Conservation (phyloP, 805 yeast genomes). For the Monosporozyma servazzii region DNA sequence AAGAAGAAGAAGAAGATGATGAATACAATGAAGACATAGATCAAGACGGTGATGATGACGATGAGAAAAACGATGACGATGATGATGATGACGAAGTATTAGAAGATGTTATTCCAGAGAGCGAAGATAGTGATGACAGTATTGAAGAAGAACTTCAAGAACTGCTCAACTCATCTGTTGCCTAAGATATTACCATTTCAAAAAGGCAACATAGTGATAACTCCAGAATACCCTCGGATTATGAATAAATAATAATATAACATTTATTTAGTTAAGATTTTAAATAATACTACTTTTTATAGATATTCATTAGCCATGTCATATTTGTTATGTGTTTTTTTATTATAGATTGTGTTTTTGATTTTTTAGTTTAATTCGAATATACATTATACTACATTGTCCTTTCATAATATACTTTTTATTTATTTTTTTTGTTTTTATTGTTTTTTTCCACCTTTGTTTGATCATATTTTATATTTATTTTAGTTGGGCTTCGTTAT, state of each 20-base stretch:
- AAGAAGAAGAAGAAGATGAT: constrained; percentile 1
- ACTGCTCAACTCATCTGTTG: not conserved
- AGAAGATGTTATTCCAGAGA: constrained; percentile 17
- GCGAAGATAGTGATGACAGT: constrained; percentile 6
- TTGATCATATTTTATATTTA: not conserved
- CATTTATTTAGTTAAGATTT: not conserved
- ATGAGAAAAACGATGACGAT: constrained; percentile 7
- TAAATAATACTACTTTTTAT: not conserved
- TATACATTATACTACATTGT: not conserved
- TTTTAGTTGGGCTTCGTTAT: not conserved
- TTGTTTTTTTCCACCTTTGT: too few relatives aligned
- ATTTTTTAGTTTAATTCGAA: not conserved
- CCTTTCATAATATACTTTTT: not conserved
- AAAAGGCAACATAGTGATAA: not conserved
- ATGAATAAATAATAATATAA: not conserved
- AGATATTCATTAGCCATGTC: not conserved
- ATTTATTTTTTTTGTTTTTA: not conserved
- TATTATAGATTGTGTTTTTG: not conserved
- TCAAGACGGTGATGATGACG: constrained; percentile 13
- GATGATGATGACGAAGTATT: constrained; percentile 10
- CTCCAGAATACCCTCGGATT: not conserved
- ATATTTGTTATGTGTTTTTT: not conserved
- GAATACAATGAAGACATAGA: constrained; percentile 13
- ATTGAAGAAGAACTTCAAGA: constrained; percentile 5
- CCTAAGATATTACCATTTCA: not conserved